phyloP scores from a whole-genome alignment of 805 yeast genomes.

The Isabelozyma rhagii region DNA sequence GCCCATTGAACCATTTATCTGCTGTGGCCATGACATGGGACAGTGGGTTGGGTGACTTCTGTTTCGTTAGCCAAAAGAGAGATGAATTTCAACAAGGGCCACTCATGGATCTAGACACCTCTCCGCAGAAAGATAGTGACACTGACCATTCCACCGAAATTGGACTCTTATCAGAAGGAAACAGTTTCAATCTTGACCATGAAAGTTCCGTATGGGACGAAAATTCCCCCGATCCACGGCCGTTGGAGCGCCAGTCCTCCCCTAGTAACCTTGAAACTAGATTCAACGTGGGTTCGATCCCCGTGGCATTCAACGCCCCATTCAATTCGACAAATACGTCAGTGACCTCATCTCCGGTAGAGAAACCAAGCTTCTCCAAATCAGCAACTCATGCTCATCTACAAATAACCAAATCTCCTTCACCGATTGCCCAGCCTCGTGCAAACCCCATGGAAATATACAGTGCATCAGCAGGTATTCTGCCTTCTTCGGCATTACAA shows the following conservation, averaged over 20 bases:
- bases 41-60: constrained; percentile 43
- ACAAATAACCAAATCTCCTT: constrained; percentile 15
- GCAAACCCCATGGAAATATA: constrained; percentile 1
- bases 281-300: constrained; percentile 9
- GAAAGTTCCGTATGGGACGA: background rate
- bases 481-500: background rate
- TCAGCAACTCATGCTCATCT: constrained; percentile 15
- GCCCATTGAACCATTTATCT: constrained; percentile 50
- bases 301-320: constrained; percentile 9
- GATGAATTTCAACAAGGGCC: constrained; percentile 33
- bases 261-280: background rate
- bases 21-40: constrained; percentile 59
- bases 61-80: constrained; percentile 51
- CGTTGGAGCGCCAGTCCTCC: background rate
- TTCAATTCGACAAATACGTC: constrained; percentile 5
- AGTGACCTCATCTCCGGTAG: constrained; percentile 12
- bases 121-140: background rate
- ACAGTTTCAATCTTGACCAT: no score
- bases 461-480: background rate
- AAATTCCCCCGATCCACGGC: background rate
- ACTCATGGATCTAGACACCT: background rate
- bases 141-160: background rate
- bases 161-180: background rate
- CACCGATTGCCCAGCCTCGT: constrained; percentile 13
- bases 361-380: constrained; percentile 16